phyloP scores from a whole-genome alignment of 768 basidiomycete genomes.

The Mycena pura region DNA sequence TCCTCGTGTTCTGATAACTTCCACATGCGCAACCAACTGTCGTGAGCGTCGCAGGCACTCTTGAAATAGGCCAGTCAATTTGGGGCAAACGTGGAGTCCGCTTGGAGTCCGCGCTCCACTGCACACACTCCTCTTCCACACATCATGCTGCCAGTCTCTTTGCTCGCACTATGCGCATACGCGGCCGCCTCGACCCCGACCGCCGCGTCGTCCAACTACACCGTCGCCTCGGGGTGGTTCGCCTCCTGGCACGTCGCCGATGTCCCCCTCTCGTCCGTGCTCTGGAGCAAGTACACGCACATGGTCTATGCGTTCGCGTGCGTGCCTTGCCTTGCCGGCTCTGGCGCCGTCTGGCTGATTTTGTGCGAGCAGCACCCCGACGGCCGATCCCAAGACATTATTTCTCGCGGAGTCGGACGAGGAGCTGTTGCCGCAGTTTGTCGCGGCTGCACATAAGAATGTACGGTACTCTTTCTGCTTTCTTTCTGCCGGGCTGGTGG shows the following conservation, averaged over 20 bases:
- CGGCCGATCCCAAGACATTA: slow-evolving; percentile 42
- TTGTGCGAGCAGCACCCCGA: slow-evolving; percentile 40
- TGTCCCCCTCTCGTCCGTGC: slow-evolving; percentile 60
- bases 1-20: too few relatives aligned
- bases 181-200: slow-evolving; percentile 6
- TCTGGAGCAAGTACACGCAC: slow-evolving; percentile 72
- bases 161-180: slow-evolving; percentile 10
- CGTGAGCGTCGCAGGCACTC: too few relatives aligned
- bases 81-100: slow-evolving; percentile 23
- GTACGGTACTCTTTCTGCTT: slow-evolving; percentile 35
- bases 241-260: slow-evolving; percentile 67
- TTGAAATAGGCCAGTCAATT: too few relatives aligned
- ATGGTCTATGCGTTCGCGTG: slow-evolving; percentile 77
- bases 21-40: too few relatives aligned
- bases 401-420: slow-evolving; percentile 53
- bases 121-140: neutral
- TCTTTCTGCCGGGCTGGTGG: neutral
- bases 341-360: neutral
- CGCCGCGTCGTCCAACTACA: slow-evolving; percentile 22
- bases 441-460: slow-evolving; percentile 50
- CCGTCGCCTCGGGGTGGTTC: slow-evolving; percentile 65
- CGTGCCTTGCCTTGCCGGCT: slow-evolving; percentile 41
- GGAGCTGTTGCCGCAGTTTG: slow-evolving; percentile 61
- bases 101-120: neutral
- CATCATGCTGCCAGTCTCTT: slow-evolving; percentile 23